Evolutionary conservation across 495 filamentous ascomycete species (phyloP).

Genomic region (Bathelium albidoporum): DNA sequence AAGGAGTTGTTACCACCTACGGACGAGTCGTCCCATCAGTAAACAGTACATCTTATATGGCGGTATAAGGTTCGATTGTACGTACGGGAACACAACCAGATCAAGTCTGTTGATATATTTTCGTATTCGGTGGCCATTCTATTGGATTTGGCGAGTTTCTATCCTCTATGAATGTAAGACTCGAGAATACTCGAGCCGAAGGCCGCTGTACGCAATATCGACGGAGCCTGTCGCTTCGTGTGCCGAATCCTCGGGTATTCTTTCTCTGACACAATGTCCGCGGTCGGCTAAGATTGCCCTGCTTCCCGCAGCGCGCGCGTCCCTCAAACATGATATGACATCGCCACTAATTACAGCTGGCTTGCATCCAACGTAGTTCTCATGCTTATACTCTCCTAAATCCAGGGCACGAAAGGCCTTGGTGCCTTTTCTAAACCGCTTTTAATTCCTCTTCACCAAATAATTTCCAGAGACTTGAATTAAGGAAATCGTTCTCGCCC

Average conservation of each 20-base stretch:
- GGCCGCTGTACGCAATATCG: background rate
- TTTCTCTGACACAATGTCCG: background rate
- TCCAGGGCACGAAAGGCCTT: background rate
- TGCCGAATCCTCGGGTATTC: background rate
- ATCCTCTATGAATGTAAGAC: background rate
- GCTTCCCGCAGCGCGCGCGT: background rate
- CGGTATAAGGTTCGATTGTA: slow-evolving; percentile 15
- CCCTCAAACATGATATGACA: background rate
- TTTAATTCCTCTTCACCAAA: background rate
- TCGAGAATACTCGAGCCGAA: background rate
- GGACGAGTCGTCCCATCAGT: slow-evolving; percentile 12
- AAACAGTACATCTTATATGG: background rate
- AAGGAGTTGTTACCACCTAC: slow-evolving; percentile 70
- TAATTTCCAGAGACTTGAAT: background rate
- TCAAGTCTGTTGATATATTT: slow-evolving; percentile 72
- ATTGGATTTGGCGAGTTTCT: slow-evolving; percentile 27
- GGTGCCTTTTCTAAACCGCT: background rate
- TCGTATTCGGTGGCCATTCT: slow-evolving; percentile 26
- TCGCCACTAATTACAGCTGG: background rate
- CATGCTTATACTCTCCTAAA: background rate
- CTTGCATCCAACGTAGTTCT: background rate
- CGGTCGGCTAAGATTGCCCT: background rate
- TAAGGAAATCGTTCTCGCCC: background rate
- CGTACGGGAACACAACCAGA: slow-evolving; percentile 88
- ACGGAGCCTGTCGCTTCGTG: background rate